A percentile compares a stretch with the other conserved stretches of the same genome.
These are phyloP conservation scores for Trapa bicornis DNA, from an alignment of 345 rosid species.

Conservation along the genomic window DNA sequence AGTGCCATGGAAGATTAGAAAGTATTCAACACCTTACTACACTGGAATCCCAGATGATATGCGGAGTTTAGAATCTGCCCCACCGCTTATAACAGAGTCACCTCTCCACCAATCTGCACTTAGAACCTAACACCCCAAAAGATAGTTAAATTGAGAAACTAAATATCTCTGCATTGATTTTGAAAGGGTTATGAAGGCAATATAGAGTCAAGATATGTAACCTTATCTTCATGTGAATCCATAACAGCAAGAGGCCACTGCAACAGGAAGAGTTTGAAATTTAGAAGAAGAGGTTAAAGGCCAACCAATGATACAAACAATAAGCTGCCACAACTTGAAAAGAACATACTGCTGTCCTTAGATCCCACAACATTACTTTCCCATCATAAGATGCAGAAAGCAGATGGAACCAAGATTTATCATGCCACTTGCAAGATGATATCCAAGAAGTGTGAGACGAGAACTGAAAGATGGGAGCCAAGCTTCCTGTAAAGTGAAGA, in stretches of 20 bases:
- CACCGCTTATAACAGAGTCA: slow-evolving; percentile 74
- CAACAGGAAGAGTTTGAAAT: slow-evolving; percentile 19
- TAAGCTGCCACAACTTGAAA: neutral
- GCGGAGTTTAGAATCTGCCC: slow-evolving; percentile 68
- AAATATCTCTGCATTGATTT: neutral
- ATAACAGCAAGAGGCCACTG: slow-evolving; percentile 92
- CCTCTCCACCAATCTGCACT: slow-evolving; percentile 97
- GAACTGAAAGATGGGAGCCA: slow-evolving; percentile 77
- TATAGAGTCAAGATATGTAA: slow-evolving; percentile 11
- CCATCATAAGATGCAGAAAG: slow-evolving; percentile 96
- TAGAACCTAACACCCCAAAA: slow-evolving; percentile 38
- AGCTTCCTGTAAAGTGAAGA: slow-evolving; percentile 43
- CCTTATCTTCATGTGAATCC: slow-evolving; percentile 73
- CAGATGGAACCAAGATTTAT: slow-evolving; percentile 66
- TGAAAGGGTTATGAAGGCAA: slow-evolving; percentile 3
- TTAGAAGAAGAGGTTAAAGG: neutral
- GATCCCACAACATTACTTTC: slow-evolving; percentile 97
- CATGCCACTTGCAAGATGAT: slow-evolving; percentile 90
- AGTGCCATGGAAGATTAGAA: neutral
- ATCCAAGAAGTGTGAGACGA: slow-evolving; percentile 87
- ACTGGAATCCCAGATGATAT: slow-evolving; percentile 52
- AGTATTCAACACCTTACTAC: slow-evolving; percentile 32
- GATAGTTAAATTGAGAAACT: neutral
- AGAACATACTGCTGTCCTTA: slow-evolving; percentile 83
- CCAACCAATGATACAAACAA: neutral